These are phyloP conservation scores for Tagetes erecta DNA, from an alignment of 129 eudicot species.

Conservation along the genomic window DNA sequence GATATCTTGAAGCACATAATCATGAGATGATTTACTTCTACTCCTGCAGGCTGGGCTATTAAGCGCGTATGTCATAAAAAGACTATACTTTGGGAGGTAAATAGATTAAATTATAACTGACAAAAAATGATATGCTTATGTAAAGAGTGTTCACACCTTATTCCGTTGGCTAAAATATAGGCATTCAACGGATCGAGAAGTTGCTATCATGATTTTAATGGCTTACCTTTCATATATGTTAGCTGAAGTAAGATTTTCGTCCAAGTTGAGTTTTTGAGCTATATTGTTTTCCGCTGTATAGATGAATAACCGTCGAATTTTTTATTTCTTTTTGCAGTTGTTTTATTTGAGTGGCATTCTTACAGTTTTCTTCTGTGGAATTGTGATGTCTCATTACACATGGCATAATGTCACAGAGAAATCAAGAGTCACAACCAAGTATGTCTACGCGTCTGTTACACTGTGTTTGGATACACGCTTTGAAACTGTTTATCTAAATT, in stretches of 20 bases:
- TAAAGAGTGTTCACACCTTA: slow-evolving; percentile 8
- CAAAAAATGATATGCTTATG: neutral
- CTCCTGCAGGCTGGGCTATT: slow-evolving; percentile 72
- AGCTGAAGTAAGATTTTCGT: slow-evolving; percentile 54
- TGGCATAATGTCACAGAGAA: slow-evolving; percentile 91
- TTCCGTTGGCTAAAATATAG: slow-evolving; percentile 35
- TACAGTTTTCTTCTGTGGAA: slow-evolving; percentile 89
- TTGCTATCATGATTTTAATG: slow-evolving; percentile 73
- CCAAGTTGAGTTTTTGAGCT: slow-evolving; percentile 14
- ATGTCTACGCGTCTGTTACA: slow-evolving; percentile 29
- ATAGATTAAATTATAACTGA: slow-evolving; percentile 25
- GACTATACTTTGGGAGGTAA: slow-evolving; percentile 81
- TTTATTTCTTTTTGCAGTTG: slow-evolving; percentile 50
- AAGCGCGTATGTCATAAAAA: slow-evolving; percentile 84
- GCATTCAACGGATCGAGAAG: slow-evolving; percentile 76
- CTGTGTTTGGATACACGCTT: neutral
- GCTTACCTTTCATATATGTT: slow-evolving; percentile 68
- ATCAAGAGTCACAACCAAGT: slow-evolving; percentile 90
- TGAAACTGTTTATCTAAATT: neutral
- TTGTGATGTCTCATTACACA: slow-evolving; percentile 94
- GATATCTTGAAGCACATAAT: slow-evolving; percentile 7
- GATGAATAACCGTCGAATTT: neutral
- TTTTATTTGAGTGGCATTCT: slow-evolving; percentile 76
- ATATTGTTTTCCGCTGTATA: slow-evolving; percentile 4
- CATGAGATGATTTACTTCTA: slow-evolving; percentile 19